phyloP scores from a whole-genome alignment of 345 rosid genomes.

The Mercurialis annua region DNA sequence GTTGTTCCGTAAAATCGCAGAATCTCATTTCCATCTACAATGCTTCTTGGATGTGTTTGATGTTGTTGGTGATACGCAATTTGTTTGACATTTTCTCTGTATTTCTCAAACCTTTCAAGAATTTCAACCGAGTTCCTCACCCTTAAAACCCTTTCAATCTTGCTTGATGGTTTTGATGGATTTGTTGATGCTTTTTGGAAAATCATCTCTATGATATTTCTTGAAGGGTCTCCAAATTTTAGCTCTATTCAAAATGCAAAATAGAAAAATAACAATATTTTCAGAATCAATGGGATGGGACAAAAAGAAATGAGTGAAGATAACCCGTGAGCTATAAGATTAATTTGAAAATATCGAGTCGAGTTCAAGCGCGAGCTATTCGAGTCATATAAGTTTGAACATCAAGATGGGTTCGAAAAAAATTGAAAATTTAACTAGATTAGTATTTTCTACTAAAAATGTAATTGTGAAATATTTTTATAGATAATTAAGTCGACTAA shows the following conservation, averaged over 20 bases:
- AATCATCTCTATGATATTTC: constrained; percentile 44
- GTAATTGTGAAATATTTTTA: too few relatives aligned
- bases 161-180: constrained; percentile 35
- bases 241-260: constrained; percentile 28
- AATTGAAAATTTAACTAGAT: too few relatives aligned
- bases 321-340: too few relatives aligned
- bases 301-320: too few relatives aligned
- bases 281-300: too few relatives aligned
- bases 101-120: constrained; percentile 38
- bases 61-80: constrained; percentile 25
- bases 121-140: constrained; percentile 40
- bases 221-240: constrained; percentile 41
- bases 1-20: constrained; percentile 47
- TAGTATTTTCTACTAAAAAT: too few relatives aligned
- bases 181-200: constrained; percentile 34
- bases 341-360: too few relatives aligned
- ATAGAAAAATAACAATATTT: not conserved
- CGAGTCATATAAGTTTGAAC: too few relatives aligned
- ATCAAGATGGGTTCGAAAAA: too few relatives aligned
- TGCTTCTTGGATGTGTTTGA: constrained; percentile 40
- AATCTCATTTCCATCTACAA: constrained; percentile 51
- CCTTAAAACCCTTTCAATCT: constrained; percentile 39
- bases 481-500: too few relatives aligned
- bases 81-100: constrained; percentile 40
- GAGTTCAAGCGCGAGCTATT: too few relatives aligned